Evolutionary conservation across 2,329 filamentous ascomycete genomes (phyloP).

Genomic region (Penicillium olsonii): DNA sequence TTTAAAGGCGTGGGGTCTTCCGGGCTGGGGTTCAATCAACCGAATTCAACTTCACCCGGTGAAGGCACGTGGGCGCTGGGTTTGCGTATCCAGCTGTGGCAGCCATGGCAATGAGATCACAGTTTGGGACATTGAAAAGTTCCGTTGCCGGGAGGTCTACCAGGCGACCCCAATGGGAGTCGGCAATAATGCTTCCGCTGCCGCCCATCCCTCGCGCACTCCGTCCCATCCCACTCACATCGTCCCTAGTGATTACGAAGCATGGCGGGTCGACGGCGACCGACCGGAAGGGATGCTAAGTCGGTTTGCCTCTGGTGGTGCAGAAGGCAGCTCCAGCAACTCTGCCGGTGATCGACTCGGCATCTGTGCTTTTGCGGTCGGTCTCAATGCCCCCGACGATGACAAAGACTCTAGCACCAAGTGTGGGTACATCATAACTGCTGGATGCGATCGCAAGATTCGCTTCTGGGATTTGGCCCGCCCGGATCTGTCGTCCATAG

Average conservation of each 20-base stretch:
- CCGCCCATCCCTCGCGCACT: constrained; percentile 55
- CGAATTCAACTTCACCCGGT: constrained; percentile 76
- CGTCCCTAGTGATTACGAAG: constrained; percentile 66
- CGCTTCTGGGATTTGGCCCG: constrained; percentile 89
- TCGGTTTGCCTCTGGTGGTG: constrained; percentile 66
- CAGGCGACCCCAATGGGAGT: constrained; percentile 53
- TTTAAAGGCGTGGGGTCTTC: constrained; percentile 83
- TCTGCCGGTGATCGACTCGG: constrained; percentile 45
- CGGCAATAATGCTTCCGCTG: constrained; percentile 29
- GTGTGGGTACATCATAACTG: constrained; percentile 82
- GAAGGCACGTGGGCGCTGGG: constrained; percentile 76
- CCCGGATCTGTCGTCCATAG: constrained; percentile 74
- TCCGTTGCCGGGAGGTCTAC: constrained; percentile 85
- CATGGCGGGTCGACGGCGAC: constrained; percentile 89
- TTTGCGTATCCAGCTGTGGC: constrained; percentile 86
- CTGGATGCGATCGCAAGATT: constrained; percentile 84
- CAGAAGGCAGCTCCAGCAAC: constrained; percentile 20
- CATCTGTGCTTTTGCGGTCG: constrained; percentile 74
- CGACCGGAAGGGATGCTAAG: constrained; percentile 82
- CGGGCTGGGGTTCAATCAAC: constrained; percentile 77
- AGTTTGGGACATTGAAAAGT: constrained; percentile 93
- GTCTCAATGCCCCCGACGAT: constrained; percentile 69
- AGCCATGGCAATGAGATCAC: constrained; percentile 80
- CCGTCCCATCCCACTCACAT: constrained; percentile 20
- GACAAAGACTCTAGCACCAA: constrained; percentile 58